Percentiles rank a stretch among this genome's conserved stretches.
Evolutionary conservation across 805 yeast species (phyloP).

Genomic region (Ogataea methylovora): DNA sequence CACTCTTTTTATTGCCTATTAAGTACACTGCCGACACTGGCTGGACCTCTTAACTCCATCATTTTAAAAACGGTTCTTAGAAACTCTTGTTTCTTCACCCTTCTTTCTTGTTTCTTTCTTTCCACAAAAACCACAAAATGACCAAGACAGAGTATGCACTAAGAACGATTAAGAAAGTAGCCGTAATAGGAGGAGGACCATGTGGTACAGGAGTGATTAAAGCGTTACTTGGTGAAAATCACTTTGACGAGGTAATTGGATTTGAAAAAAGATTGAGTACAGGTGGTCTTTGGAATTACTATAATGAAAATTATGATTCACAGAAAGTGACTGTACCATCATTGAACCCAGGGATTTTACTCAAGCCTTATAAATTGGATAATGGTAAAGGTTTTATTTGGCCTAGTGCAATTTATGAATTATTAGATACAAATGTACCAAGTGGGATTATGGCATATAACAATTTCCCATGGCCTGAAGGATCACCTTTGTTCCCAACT

Average conservation of each 20-base stretch:
- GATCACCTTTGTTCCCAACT: conserved; percentile 44
- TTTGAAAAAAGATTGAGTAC: conserved; percentile 50
- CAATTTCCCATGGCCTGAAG: conserved; percentile 39
- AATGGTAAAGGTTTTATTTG: conserved; percentile 24
- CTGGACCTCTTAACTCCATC: too few species aligned
- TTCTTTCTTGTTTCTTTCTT: too few species aligned
- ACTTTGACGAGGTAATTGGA: conserved; percentile 40
- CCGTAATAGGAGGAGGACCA: conserved; percentile 77
- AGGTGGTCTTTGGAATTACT: conserved; percentile 83
- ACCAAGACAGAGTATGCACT: too few species aligned
- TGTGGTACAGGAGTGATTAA: conserved; percentile 61
- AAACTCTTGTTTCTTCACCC: too few species aligned
- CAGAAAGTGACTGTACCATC: conserved; percentile 20
- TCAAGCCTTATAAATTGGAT: conserved; percentile 6
- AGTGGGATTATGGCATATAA: conserved; percentile 60
- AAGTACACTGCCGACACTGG: too few species aligned
- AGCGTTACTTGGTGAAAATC: conserved; percentile 47
- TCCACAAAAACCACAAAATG: too few species aligned
- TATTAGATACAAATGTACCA: conserved; percentile 65
- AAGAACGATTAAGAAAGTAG: conserved; percentile 35
- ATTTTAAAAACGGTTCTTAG: too few species aligned
- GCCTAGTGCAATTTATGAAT: conserved; percentile 54
- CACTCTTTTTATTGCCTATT: too few species aligned
- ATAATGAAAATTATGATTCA: conserved; percentile 16
- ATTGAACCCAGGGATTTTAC: conserved; percentile 14